These are phyloP conservation scores for Aspergillus sp. DNA, from an alignment of 2,329 filamentous ascomycete genomes.

Conservation along the genomic window DNA sequence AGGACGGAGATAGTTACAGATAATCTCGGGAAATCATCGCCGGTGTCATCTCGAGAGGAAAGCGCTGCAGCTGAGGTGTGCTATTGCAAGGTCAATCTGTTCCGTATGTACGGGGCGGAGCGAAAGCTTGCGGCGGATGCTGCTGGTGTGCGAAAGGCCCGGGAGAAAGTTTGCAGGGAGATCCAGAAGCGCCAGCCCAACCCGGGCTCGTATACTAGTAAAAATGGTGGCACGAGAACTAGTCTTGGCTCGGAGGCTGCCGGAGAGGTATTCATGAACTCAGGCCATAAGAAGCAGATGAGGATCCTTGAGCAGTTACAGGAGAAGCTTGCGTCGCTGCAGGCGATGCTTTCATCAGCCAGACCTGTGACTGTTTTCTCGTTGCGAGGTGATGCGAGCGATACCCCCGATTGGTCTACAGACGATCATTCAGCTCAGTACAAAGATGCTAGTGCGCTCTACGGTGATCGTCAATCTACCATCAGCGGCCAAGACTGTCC, in stretches of 20 bases:
- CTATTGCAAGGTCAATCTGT: constrained; percentile 92
- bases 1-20: constrained; percentile 69
- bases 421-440: not conserved
- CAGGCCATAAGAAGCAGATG: not conserved
- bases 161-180: not conserved
- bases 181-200: not conserved
- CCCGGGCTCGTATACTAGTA: no score
- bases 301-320: not conserved
- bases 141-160: not conserved
- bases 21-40: not conserved
- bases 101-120: constrained; percentile 89
- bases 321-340: not conserved
- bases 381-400: not conserved
- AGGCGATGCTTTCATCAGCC: not conserved
- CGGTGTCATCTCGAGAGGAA: not conserved
- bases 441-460: not conserved
- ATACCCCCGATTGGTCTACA: not conserved
- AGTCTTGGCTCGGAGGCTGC: not conserved
- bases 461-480: not conserved
- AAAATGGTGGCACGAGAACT: no score
- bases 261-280: no score
- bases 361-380: not conserved
- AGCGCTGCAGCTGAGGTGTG: constrained; percentile 56
- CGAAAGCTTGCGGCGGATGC: constrained; percentile 69
- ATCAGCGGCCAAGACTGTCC: no score